Base-by-base conservation (phyloP, 2,329 filamentous ascomycete species). In the Alternaria rosae region DNA sequence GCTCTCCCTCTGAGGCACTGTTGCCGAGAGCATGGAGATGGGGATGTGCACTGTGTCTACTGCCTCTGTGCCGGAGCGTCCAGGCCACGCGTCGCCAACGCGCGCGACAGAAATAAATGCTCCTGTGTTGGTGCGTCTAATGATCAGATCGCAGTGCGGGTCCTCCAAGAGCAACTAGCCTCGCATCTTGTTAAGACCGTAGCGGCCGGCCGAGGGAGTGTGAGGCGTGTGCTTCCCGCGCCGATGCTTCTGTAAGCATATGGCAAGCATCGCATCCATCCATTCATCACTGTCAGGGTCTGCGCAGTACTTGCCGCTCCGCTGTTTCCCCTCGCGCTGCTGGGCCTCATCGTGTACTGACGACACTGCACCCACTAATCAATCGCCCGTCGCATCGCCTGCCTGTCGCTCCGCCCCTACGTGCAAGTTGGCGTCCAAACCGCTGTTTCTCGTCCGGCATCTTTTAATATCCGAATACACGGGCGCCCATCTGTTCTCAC, bases 401-500 rank as follows among this genome's bases (percentile, higher is more conserved):
- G 35, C 35, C 59, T 13, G 38, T 57, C 57, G 54, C 65, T 59
- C 47, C 51, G 59, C 58, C 64, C 32, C 50, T 32, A 45, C 55
- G 54, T 61, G 58, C 58, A 59, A 59, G 54, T 62, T 62, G 63
- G 48, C 35, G 38, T 47, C 52, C 51, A 44, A 55, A 55, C 59
- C 50, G 59, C 51, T 62, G 59, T 51, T 54, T 59, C 59, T 60
- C 51, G 61, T 63, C 61, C 61, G 61, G 41, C 44, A 51, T 56
- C 52, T 56, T 61, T 47, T 61, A 60, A 56, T 56, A 64, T 61
- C 59, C 62, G 62, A 38, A 43, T 48, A 26, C 47, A 54, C 59
- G 21, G 54, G 13, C 56, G 43, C 51, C 57, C 62, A 63, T 63
- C 61, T 67, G 61, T 48, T 64, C 58, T 57, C 62, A 59, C 66